Percentiles rank a stretch among this genome's conserved stretches.
Conservation (phyloP, 441 rosid species). For the Viola pubescens region DNA sequence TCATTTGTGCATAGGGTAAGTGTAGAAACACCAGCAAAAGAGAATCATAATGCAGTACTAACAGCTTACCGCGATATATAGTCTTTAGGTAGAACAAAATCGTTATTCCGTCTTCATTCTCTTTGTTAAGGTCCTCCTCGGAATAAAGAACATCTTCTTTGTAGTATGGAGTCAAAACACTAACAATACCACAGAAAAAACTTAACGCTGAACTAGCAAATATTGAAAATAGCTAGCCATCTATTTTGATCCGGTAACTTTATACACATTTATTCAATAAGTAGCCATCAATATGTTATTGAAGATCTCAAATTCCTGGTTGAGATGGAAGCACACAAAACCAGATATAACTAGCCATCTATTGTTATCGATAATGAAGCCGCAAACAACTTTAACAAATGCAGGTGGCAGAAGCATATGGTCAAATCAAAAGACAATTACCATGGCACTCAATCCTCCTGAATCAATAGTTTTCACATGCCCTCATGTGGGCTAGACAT, state of each 20-base stretch:
- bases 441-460: no score
- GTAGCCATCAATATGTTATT: no score
- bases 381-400: no score
- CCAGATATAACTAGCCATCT: background rate
- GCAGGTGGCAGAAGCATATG: background rate
- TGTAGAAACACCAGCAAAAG: constrained; percentile 4
- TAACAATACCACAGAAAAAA: constrained; percentile 23
- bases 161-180: constrained; percentile 95
- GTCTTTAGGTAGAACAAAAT: constrained; percentile 78
- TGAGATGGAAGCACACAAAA: no score
- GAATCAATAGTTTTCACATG: no score
- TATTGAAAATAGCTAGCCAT: background rate
- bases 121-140: constrained; percentile 63
- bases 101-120: constrained; percentile 94
- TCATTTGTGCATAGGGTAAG: constrained; percentile 14
- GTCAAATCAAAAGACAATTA: constrained; percentile 5
- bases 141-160: constrained; percentile 94
- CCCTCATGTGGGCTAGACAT: no score
- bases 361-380: background rate
- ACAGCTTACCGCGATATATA: constrained; percentile 76
- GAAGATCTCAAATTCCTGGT: no score
- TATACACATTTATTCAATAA: no score
- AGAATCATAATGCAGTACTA: constrained; percentile 4
- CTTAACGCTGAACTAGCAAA: constrained; percentile 7
- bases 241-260: background rate